These are phyloP conservation scores for Halophytophthora batemanensis DNA, from an alignment of 352 stramenopile species.

Conservation along the genomic window DNA sequence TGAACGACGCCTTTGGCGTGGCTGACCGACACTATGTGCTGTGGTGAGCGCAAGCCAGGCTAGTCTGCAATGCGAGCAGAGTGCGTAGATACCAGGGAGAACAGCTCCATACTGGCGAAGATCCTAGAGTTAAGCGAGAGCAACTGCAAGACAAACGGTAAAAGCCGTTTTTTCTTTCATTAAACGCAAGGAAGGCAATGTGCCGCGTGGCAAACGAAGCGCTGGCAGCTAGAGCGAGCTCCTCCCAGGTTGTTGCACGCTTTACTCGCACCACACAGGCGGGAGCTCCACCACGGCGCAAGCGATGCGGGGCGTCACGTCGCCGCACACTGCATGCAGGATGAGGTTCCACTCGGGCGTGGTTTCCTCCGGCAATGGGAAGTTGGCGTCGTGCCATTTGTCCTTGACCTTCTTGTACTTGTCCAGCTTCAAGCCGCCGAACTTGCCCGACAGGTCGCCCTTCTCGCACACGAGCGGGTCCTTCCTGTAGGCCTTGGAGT, in stretches of 20 bases:
- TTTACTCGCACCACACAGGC: too few relatives aligned
- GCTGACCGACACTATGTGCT: constrained; percentile 42
- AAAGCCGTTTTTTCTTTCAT: too few relatives aligned
- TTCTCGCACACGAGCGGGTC: constrained; percentile 51
- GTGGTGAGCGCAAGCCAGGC: constrained; percentile 19
- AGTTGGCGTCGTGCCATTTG: constrained; percentile 18
- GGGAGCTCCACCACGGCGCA: constrained; percentile 10
- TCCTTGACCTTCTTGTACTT: constrained; percentile 18
- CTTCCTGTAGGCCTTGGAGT: constrained; percentile 24
- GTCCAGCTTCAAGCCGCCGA: constrained; percentile 34
- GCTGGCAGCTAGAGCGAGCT: too few relatives aligned
- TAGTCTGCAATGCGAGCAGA: too few relatives aligned
- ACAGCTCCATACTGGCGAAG: too few relatives aligned
- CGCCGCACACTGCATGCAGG: constrained; percentile 21
- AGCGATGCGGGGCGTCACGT: constrained; percentile 17
- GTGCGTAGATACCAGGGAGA: too few relatives aligned
- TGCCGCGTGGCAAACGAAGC: too few relatives aligned
- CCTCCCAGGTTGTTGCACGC: too few relatives aligned
- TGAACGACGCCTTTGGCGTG: constrained; percentile 38
- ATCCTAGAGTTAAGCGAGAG: too few relatives aligned
- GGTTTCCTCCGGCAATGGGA: constrained; percentile 6
- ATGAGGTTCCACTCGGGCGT: constrained; percentile 23
- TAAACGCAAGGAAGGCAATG: too few relatives aligned
- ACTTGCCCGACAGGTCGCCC: constrained; percentile 52
- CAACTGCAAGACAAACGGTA: too few relatives aligned